phyloP scores from a whole-genome alignment of 306 rosid genomes.

The Cyclanthera cordifolia region DNA sequence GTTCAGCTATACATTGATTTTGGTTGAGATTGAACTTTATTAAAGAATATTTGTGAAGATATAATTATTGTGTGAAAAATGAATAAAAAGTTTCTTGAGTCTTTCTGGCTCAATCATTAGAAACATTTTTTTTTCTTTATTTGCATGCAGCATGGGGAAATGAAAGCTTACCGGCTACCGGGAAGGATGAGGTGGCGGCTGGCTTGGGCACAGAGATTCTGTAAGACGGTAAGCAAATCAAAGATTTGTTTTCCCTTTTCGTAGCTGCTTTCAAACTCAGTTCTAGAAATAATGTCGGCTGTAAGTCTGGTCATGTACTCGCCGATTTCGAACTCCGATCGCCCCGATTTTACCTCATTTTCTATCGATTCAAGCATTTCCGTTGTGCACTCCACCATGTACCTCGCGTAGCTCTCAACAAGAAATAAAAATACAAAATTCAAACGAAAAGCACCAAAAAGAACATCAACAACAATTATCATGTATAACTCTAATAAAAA shows the following conservation, averaged over 20 bases:
- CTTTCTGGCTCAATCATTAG: no score
- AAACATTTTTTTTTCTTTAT: no score
- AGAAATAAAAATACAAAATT: no score
- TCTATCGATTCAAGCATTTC: conserved; percentile 57
- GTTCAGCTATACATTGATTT: neutral
- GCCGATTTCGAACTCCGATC: conserved; percentile 61
- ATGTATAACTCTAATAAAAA: no score
- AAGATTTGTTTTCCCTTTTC: conserved; percentile 82
- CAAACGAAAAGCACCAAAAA: no score
- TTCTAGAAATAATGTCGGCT: conserved; percentile 75
- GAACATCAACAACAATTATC: no score
- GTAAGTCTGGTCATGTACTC: conserved; percentile 55
- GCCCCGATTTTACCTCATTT: conserved; percentile 33
- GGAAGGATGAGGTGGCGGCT: conserved; percentile 75
- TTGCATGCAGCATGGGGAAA: no score
- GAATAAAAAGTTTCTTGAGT: no score
- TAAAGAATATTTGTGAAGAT: no score
- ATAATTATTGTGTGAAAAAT: no score
- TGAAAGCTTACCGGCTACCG: conserved; percentile 59
- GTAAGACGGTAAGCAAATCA: conserved; percentile 51
- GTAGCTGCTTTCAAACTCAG: conserved; percentile 64
- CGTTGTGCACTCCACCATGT: conserved; percentile 88
- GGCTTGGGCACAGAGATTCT: conserved; percentile 70
- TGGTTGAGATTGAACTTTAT: no score
- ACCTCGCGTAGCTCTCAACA: conserved; percentile 54